Percentiles rank a stretch among this genome's conserved stretches.
Evolutionary conservation across 108 stramenopile genomes (phyloP).

Genomic region (Pinguiococcus pyrenoidosus): DNA sequence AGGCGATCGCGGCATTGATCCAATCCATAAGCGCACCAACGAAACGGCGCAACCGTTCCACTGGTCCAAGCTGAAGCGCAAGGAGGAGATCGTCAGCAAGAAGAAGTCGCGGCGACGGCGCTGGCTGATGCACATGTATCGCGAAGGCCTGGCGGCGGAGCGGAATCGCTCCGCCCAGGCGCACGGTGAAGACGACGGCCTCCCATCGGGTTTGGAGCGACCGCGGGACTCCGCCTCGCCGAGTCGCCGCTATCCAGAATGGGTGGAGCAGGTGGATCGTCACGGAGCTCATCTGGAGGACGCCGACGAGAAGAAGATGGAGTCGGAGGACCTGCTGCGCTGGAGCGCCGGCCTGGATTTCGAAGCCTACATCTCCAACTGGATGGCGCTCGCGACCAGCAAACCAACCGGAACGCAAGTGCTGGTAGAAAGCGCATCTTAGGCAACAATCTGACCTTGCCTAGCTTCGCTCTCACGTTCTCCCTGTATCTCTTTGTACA

Average conservation of each 20-base stretch:
- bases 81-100: not conserved
- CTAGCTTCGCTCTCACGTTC: too few relatives aligned
- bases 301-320: conserved; percentile 5
- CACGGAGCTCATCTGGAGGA: too few relatives aligned
- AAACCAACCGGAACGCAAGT: too few relatives aligned
- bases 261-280: conserved; percentile 17
- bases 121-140: conserved; percentile 6
- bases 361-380: conserved; percentile 5
- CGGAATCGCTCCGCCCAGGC: too few relatives aligned
- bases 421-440: too few relatives aligned
- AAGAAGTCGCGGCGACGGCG: not conserved
- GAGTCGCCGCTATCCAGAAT: too few relatives aligned
- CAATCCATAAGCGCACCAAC: not conserved
- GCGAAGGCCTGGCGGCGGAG: not conserved
- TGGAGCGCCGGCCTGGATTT: conserved; percentile 21
- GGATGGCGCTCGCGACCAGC: not conserved
- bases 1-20: not conserved
- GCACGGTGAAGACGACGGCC: too few relatives aligned
- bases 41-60: not conserved
- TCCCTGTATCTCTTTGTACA: too few relatives aligned
- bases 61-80: not conserved
- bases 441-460: too few relatives aligned
- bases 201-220: too few relatives aligned
- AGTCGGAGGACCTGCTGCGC: conserved; percentile 9
- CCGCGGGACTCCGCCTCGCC: too few relatives aligned